phyloP scores from a whole-genome alignment of 2,329 filamentous ascomycete genomes.

The Alternaria conjuncta region DNA sequence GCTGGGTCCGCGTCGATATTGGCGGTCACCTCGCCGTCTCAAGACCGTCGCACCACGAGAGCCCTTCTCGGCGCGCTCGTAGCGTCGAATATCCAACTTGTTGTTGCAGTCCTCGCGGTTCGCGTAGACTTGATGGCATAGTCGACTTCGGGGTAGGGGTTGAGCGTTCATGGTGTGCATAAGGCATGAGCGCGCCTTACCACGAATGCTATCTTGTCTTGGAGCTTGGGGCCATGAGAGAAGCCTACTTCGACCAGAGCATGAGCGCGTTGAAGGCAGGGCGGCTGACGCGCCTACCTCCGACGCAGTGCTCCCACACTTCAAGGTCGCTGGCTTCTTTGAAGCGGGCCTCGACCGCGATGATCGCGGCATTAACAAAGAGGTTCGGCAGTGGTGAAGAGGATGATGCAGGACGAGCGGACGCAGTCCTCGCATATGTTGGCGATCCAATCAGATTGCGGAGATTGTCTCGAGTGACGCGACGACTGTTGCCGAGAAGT shows the following conservation, averaged over 20 bases:
- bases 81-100: background rate
- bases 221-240: too few species aligned
- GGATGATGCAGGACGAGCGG: background rate
- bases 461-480: slow-evolving; percentile 22
- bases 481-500: slow-evolving; percentile 18
- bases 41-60: background rate
- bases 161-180: too few species aligned
- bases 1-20: background rate
- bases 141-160: too few species aligned
- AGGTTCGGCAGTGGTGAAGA: background rate
- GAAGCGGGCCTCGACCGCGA: background rate
- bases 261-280: background rate
- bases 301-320: background rate
- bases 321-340: background rate
- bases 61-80: background rate
- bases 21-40: background rate
- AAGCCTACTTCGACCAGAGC: too few species aligned
- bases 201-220: too few species aligned
- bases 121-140: too few species aligned
- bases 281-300: background rate
- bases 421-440: background rate
- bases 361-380: background rate
- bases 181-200: too few species aligned
- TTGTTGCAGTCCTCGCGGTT: background rate
- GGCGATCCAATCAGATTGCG: slow-evolving; percentile 40